Evolutionary conservation across 2,329 filamentous ascomycete genomes (phyloP), one percentile per base, ranked within the genome.

Genomic region (Aspergillus japonicus): DNA sequence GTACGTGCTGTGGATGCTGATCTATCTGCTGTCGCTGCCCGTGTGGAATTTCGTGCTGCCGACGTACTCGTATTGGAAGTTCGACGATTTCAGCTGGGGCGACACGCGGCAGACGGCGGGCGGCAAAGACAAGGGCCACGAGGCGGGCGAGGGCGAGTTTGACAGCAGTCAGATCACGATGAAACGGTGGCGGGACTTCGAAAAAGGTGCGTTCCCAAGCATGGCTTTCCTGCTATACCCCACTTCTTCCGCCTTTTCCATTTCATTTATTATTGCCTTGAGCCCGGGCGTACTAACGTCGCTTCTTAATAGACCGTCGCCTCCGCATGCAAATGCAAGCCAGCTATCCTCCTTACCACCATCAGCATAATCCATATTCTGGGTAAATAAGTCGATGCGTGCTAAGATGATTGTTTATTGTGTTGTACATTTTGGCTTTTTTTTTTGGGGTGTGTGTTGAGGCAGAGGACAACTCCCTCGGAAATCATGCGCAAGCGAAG

Each of bases 81-180:
- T 99, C 75, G 95, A 99, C 75, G 95, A 99, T 81, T 99, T 99
- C 82, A 96, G 91, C 59, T 99, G 95, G 95, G 95, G 95, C 71
- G 96, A 99, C 65, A 99, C 95, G 57, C 87, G 95, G 63, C 96
- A 98, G 85, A 96, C 94, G 47, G 91, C 89, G 0, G 93, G 93
- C 29, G 94, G 96, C 72, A 91, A 90, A 80, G 89, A 94, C 82
- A 95, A 94, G 79, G 90, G 91, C 33, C 87, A 92, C 63, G 73
- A 71, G 14, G 93, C 94, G 71, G 89, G 89, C 64, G 92, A 97
- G 77, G 95, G 95, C 64, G 95, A 98, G 77, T 99, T 99, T 71
- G 96, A 99, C 77, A 96, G 90, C 76, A 96, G 89, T 77, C 96
- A 97, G 85, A 99, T 99, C 74, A 97, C 94, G 42, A 99, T 99